Evolutionary conservation across 441 rosid genomes (phyloP), one percentile per base, ranked within the genome.

Genomic region (Raphanus hybrid): DNA sequence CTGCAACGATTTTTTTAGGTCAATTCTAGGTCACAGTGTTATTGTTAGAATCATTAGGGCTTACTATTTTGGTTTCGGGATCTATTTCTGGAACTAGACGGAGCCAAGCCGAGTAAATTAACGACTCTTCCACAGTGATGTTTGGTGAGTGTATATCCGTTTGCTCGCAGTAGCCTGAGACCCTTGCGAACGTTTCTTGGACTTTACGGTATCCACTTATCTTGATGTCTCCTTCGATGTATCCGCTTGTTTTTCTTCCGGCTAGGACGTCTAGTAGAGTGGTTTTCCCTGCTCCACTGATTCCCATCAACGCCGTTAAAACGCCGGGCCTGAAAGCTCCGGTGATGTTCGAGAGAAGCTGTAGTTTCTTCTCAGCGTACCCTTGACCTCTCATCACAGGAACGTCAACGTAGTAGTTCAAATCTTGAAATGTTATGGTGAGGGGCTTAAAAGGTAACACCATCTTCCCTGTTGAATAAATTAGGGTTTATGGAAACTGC

Each of bases 271-370:
- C 88, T 0, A 87, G 78, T 20, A 87, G 82, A 35, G 87, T 87
- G 1, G 88, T 87, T 73, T 87, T 87, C 8, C 90, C 88, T n/a
- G 90, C 88, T 29, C 90, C 90, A 10, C 87, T 85, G n/a, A 86
- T 81, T 16, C 90, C 88, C 90, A 87, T 87, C 69, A 87, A 69
- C 69, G 88, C 84, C 0, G 88, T 82, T 14, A 87, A 81, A 73
- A 87, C 82, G 63, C 87, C 90, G 6, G 90, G 90, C 41, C 83
- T 81, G 68, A 85, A 74, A 5, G 84, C 80, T n/a, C 90, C 85
- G 0, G 85, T 82, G 43, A 85, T 70, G 60, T 82, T 75, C 23
- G 84, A 73, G 60, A 87, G 86, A 32, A 87, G 85, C 80, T 68
- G 85, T 23, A 84, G 55, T 29, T 75, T 84, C 71, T 81, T 82